Evolutionary conservation across 345 rosid species (phyloP), one percentile per base, ranked within the genome.

Genomic region (Brassica rapa): DNA sequence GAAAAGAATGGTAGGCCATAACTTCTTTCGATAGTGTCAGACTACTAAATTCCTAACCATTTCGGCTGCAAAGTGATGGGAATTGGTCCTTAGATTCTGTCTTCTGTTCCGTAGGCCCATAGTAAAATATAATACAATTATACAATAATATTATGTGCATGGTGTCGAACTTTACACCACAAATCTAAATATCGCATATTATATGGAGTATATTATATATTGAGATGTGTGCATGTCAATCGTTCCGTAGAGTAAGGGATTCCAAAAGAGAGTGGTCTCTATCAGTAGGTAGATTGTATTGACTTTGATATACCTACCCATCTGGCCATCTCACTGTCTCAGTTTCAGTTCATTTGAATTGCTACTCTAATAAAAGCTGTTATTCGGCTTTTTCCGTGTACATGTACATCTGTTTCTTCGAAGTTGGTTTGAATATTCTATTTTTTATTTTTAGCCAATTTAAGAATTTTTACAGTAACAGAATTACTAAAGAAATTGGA

Each of bases 181-280:
- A 61, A 2, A 56, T 56, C 2, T 56, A 56, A 11, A 60, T 11
- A 60, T 57, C 16, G n/a, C 21, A 25, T 57, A 8, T 4, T 19
- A 2, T 3, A 46, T 68, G 2, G 1, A 6, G 41, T 37, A 37
- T 43, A 11, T 43, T 11, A 23, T 8, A 12, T 4, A 49, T 60
- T 53, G 78, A 55, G 65, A 74, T 56, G 29, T 66, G 72, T 55
- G 66, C 71, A 6, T 53, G 63, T 53, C 2, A 35, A 65, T 55
- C 19, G 39, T 74, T 37, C 59, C 72, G 21, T 66, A 33, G 66
- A 71, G 29, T 6, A 29, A 25, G 14, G 70, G 71, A 24, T 65
- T 53, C 12, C 7, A 6, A 1, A 3, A 5, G 27, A 25, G 46
- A 25, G 19, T 55, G 2, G 72, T 66, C 66, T 56, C 66, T 6